Evolutionary conservation across 768 basidiomycete genomes (phyloP), one percentile per base, ranked within the genome.

Genomic region (Lanmaoa rubissima): DNA sequence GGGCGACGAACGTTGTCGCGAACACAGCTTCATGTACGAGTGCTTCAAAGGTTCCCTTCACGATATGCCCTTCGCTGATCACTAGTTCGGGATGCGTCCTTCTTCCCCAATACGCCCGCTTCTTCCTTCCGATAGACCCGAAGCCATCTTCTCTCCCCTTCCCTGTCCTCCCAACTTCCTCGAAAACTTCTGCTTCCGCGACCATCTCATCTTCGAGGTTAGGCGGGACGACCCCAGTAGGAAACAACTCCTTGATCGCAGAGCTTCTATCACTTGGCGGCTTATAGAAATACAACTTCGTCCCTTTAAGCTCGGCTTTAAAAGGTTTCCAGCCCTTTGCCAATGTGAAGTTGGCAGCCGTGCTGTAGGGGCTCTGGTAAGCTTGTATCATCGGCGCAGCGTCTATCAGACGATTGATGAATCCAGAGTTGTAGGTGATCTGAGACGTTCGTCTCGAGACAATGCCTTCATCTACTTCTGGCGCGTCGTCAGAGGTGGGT

Each of bases 221-320:
- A 0, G 79, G 77, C 0, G 82, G 78, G 0, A 88, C 82, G 17
- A 90, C 72, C 9, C 76, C 82, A 0, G 82, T 78, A 11, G 90
- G 86, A 64, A 95, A 95, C 26, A 93, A 73, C 9, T 87, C 85
- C 67, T 86, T 89, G 51, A 93, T 78, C 0, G 78, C 86, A 2
- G 76, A 73, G 24, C 72, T 75, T 54, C 85, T 76, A 60, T 94
- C 92, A 31, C 79, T 76, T 0, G 92, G 90, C 0, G 90, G 84
- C 65, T 94, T 95, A 69, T 90, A 93, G 65, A 94, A 89, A 69
- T 89, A 87, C 48, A 95, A 64, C 69, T 94, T 94, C 13, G 87
- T 83, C 7, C 92, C 93, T 65, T 90, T 88, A 28, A 95, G 74
- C 62, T 92, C 87, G 44, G 88, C 79, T 69, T 94, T 93, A 76